phyloP scores from a whole-genome alignment of 2,329 filamentous ascomycete genomes.

The Seiridium unicorne region DNA sequence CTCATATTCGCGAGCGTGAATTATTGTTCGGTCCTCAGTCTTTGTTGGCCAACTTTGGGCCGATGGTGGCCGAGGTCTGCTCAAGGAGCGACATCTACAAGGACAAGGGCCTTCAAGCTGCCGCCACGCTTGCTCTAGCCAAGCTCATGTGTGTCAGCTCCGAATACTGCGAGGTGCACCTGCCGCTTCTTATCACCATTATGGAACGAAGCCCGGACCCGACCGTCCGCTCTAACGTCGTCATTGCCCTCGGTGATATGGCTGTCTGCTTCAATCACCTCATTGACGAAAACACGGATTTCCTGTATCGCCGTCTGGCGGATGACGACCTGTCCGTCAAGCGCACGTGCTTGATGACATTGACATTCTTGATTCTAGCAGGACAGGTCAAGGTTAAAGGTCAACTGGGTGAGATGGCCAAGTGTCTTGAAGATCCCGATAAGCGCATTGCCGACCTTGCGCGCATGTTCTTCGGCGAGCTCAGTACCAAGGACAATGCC shows the following conservation, averaged over 20 bases:
- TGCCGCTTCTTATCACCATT: constrained; percentile 93
- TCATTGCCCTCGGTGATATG: constrained; percentile 97
- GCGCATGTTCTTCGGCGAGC: constrained; percentile 97
- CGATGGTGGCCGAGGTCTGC: constrained; percentile 89
- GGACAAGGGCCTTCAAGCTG: constrained; percentile 86
- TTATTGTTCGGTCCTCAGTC: constrained; percentile 77
- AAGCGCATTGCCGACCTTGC: constrained; percentile 91
- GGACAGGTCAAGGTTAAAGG: constrained; percentile 99
- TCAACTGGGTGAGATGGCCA: constrained; percentile 97
- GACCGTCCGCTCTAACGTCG: constrained; percentile 91
- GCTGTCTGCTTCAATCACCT: constrained; percentile 99
- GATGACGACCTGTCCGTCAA: constrained; percentile 89
- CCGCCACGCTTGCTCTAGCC: constrained; percentile 89
- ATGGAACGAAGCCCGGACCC: constrained; percentile 92
- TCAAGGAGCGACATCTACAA: constrained; percentile 90
- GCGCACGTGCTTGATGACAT: constrained; percentile 95
- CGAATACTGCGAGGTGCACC: constrained; percentile 92
- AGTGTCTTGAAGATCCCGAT: constrained; percentile 95
- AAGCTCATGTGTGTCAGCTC: constrained; percentile 99
- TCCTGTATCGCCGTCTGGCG: constrained; percentile 89
- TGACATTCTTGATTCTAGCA: constrained; percentile 94
- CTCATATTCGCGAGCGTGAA: constrained; percentile 80
- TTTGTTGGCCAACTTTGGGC: constrained; percentile 85
- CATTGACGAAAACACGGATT: constrained; percentile 98
- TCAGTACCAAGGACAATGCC: constrained; percentile 97